Conservation (phyloP, 1,284 basidiomycete species). For the Clitocybe nebularis region DNA sequence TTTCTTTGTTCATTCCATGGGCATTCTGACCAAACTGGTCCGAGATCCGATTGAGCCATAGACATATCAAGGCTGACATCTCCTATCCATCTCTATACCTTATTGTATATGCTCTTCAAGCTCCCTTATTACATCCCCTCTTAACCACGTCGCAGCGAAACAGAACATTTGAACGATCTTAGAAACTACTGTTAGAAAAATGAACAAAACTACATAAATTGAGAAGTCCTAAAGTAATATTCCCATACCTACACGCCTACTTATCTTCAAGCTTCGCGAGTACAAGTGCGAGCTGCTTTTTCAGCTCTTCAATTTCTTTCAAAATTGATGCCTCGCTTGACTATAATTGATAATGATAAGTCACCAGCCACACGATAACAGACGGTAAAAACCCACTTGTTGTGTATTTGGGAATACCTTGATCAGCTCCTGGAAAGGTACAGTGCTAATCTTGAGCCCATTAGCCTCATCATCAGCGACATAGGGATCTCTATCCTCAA, state of each 20-base stretch:
- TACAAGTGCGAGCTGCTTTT: slow-evolving; percentile 52
- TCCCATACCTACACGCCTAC: slow-evolving; percentile 1
- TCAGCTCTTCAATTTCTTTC: slow-evolving; percentile 59
- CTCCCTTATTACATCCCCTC: background rate
- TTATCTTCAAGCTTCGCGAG: slow-evolving; percentile 44
- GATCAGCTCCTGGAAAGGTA: slow-evolving; percentile 73
- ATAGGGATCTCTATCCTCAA: slow-evolving; percentile 53
- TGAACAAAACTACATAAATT: no score
- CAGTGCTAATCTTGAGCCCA: slow-evolving; percentile 67
- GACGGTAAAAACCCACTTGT: no score
- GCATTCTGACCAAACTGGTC: slow-evolving; percentile 47
- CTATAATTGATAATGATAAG: slow-evolving; percentile 34
- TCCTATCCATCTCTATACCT: background rate
- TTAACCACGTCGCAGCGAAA: background rate
- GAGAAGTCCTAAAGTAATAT: background rate
- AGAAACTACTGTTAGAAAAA: no score
- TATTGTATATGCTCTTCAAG: background rate
- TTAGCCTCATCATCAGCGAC: slow-evolving; percentile 57
- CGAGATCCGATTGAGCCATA: slow-evolving; percentile 22
- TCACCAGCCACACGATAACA: no score
- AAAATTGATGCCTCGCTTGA: slow-evolving; percentile 70
- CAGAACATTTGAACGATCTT: no score
- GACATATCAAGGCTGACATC: no score
- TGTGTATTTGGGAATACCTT: slow-evolving; percentile 74
- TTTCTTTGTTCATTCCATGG: slow-evolving; percentile 84